Base-by-base conservation (phyloP, 768 basidiomycete genomes). In the Termitomyces sp. region DNA sequence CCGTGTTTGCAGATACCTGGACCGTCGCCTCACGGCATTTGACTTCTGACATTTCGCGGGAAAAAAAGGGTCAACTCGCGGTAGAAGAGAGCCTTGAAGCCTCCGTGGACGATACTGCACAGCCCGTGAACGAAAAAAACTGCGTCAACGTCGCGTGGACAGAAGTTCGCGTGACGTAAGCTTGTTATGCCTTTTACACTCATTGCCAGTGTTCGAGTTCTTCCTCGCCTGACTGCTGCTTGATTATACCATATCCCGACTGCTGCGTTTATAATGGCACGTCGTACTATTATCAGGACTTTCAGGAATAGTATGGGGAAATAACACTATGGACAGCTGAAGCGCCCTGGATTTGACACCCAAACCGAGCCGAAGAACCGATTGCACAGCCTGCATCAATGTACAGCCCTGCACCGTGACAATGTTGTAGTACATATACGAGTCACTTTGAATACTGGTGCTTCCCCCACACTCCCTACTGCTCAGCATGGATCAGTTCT, bases 401-500 rank as follows among this genome's bases (percentile, higher is more conserved):
- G 11, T 38, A 50, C 50, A 50, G 50, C 50, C 25, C 40, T 18
- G 10, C 33, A 18, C n/a, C n/a, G n/a, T 23, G 1, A 39, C 46
- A 31, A 47, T 13, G 45, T 40, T 1, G n/a, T 31, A 41, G 39
- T 36, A 22, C 25, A 44, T 35, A 35, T 23, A 20, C 16, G 55
- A 56, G 31, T 45, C 49, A 38, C 9, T 32, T 16, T 25, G 7
- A 15, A 12, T 16, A 12, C 16, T 53, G 5, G 6, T 11, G 13
- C 32, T 16, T 7, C 15, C 40, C 42, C 32, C 42, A 7, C 27
- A 23, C 53, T 29, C 50, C 4, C 25, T 27, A 18, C 10, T 47
- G 5, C 31, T 47, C 18, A 33, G 6, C 35, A 58, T 58, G 54
- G 36, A 46, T 36, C 29, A 52, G 10, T 50, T 20, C 18, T 49